phyloP scores from a whole-genome alignment of 2,329 filamentous ascomycete species.

The Aspergillus luchuensis region DNA sequence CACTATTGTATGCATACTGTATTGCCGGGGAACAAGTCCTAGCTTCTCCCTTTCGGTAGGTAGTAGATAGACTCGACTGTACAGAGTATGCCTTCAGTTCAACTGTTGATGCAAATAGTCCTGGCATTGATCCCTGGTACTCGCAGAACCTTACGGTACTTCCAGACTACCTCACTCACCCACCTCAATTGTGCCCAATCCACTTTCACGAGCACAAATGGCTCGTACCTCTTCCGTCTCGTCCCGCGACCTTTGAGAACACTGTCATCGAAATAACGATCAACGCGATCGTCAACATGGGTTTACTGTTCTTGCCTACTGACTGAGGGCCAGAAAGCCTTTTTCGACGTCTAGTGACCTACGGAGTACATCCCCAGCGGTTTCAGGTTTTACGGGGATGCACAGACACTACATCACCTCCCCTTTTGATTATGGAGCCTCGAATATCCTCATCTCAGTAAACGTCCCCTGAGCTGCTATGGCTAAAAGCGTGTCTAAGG shows the following conservation, averaged over 20 bases:
- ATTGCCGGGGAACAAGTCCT: neutral
- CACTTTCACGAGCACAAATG: neutral
- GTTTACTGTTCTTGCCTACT: neutral
- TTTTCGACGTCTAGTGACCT: neutral
- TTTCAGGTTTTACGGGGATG: no score
- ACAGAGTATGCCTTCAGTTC: no score
- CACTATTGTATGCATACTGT: slow-evolving; percentile 4
- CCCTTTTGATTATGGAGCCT: neutral
- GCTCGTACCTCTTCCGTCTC: neutral
- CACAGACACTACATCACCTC: neutral
- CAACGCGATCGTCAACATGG: slow-evolving; percentile 1
- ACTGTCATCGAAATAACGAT: slow-evolving; percentile 5
- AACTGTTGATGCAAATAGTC: neutral
- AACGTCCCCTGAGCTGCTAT: neutral
- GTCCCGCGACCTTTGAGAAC: neutral
- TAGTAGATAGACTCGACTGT: no score
- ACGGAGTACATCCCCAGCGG: neutral
- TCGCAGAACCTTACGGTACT: neutral
- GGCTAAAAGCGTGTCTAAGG: neutral
- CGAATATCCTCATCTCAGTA: neutral
- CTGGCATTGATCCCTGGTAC: neutral
- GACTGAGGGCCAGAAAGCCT: neutral
- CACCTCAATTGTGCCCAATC: neutral
- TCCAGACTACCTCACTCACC: neutral
- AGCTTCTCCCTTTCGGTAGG: neutral